Evolutionary conservation across 345 rosid genomes (phyloP).

Genomic region (Arabis hirsuta): DNA sequence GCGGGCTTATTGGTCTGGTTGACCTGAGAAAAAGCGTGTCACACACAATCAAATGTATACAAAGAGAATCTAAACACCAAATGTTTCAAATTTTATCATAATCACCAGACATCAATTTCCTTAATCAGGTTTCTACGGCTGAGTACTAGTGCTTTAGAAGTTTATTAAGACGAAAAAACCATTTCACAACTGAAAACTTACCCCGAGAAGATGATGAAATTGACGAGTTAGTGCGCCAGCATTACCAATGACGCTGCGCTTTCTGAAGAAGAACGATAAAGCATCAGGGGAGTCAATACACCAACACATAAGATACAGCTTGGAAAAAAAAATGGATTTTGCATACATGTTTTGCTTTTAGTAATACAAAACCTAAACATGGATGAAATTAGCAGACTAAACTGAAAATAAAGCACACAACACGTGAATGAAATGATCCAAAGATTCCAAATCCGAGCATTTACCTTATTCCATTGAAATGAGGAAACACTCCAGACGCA

Average conservation of each 20-base stretch:
- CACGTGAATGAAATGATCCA: neutral
- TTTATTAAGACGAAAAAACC: slow-evolving; percentile 3
- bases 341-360: neutral
- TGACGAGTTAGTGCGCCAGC: slow-evolving; percentile 1
- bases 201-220: slow-evolving; percentile 35
- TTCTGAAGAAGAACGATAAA: slow-evolving; percentile 35
- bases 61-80: neutral
- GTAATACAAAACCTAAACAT: neutral
- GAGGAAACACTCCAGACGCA: slow-evolving; percentile 22
- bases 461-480: slow-evolving; percentile 37
- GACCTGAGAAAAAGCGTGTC: slow-evolving; percentile 27
- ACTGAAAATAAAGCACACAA: neutral
- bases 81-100: neutral
- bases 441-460: neutral
- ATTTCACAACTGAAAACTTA: slow-evolving; percentile 26
- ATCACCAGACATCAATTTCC: neutral
- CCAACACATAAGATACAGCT: neutral
- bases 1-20: slow-evolving; percentile 24
- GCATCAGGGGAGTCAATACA: slow-evolving; percentile 28
- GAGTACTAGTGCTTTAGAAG: neutral
- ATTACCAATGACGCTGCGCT: slow-evolving; percentile 20
- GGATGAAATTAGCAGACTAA: neutral
- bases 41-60: slow-evolving; percentile 21
- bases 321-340: neutral
- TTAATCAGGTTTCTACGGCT: neutral